Evolutionary conservation across 345 rosid genomes (phyloP), one percentile per base, ranked within the genome.

Genomic region (Lumnitzera littorea): DNA sequence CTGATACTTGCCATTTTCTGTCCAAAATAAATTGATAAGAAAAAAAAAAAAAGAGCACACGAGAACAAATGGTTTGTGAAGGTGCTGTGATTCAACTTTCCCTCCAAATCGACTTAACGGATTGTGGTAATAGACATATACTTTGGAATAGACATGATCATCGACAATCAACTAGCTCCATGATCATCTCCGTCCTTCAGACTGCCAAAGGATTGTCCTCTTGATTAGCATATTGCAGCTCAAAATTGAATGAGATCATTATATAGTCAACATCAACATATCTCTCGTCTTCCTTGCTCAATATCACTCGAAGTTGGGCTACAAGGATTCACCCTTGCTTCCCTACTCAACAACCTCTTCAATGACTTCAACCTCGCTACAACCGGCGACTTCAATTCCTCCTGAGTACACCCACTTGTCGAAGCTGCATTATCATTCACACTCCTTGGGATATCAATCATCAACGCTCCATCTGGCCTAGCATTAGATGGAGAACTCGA

Each of bases 291-390:
- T n/a, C 62, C 46, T 61, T 43, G 62, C 78, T 72, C 82, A 70
- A 65, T 85, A 67, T 80, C 90, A 60, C 55, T 70, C 67, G 82
- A 63, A 46, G 63, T 31, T 2, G 62, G 62, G 50, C 77, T 60
- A 48, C 65, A 70, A 57, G 87, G 65, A 75, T 62, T 64, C 48
- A 76, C 72, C 70, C 80, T 82, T 72, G 69, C 84, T 65, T 82
- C 96, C 73, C 89, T 75, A 57, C 91, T 87, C 66, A 91, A 68
- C 55, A 91, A 79, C 71, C 96, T 83, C 76, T 73, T 87, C 66
- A 91, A 70, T 11, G 98, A 82, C 74, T 88, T 88, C 73, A 86
- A 60, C 70, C 91, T 69, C 48, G 86, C 72, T 1, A 88, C 74
- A 77, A 80, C 62, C 13, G 92, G 86, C 12, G 91, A 80, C 58